Base-by-base conservation (phyloP, 2,329 filamentous ascomycete genomes). In the Tolypocladium tundrense region DNA sequence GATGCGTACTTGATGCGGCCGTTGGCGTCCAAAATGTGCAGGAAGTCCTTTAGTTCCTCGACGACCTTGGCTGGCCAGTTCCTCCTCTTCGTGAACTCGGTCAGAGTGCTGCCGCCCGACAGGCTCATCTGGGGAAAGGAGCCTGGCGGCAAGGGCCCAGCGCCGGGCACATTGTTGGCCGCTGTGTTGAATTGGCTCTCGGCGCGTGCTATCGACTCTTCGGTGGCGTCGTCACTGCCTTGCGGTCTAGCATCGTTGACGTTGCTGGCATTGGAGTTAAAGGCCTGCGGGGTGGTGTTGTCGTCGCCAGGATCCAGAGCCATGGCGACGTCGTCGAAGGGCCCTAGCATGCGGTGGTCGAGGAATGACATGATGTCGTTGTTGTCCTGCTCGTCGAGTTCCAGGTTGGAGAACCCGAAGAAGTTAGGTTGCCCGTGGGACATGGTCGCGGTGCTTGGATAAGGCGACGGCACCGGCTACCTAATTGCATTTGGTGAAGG, bases 11-110 rank as follows among this genome's bases (percentile, higher is more conserved):
- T 82, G 65, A 97, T 87, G 62, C 88, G 85, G 42, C 91, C 91
- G 66, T 94, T 87, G 31, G 90, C 84, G 53, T 91, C 91, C 55
- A 97, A 82, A 59, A 97, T 91, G 69, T 96, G 87, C 57, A 96
- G 75, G 65, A 97, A 84, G 72, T 97, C 93, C 68, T 88, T 89
- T 65, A 97, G 78, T 77, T 96, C 92, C 71, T 95, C 90, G 31
- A 97, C 83, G 14, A 96, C 87, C 63, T 90, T 88, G 69, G 92
- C 89, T 19, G 90, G 88, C 93, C 93, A 97, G 69, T 94, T 83
- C 60, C 80, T 75, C 65, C 81, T 73, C 70, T 84, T 84, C 51
- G 81, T 84, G 60, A 84, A 84, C 67, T 84, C 81, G 60, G 80
- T 83, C 61, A 84, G 66, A 19, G 77, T 78, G 66, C 70, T 79